phyloP scores from a whole-genome alignment of 305 asterid genomes.

The Solanum hybrid region DNA sequence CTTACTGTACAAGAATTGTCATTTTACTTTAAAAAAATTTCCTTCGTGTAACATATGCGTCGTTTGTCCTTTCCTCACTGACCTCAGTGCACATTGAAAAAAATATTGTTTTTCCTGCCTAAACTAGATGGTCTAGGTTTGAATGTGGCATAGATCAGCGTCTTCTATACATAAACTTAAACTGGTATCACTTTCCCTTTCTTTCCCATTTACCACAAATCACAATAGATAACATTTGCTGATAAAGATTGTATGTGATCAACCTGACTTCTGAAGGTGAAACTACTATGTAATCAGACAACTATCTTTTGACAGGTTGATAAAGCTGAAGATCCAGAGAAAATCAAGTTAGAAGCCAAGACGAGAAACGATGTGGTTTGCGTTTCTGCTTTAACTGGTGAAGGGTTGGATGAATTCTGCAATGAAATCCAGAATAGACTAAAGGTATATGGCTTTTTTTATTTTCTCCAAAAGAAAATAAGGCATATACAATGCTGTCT shows the following conservation, averaged over 20 bases:
- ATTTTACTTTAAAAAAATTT: neutral
- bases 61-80: neutral
- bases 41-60: neutral
- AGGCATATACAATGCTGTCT: neutral
- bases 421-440: constrained; percentile 70
- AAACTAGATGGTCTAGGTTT: neutral
- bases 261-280: neutral
- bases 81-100: neutral
- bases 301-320: constrained; percentile 52
- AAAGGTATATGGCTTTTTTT: constrained; percentile 30
- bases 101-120: neutral
- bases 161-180: neutral
- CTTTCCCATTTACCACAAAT: neutral
- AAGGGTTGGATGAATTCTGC: constrained; percentile 85
- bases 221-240: neutral
- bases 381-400: constrained; percentile 87
- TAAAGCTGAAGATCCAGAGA: constrained; percentile 57
- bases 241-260: neutral
- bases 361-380: constrained; percentile 49
- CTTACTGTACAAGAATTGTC: neutral
- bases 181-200: neutral
- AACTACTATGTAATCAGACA: neutral
- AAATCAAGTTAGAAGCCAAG: constrained; percentile 53
- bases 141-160: neutral
- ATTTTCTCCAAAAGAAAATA: neutral